A percentile compares a stretch with the other conserved stretches of the same genome.
These are phyloP conservation scores for Picea glauca DNA, from an alignment of 75 land plant species.

Conservation along the genomic window DNA sequence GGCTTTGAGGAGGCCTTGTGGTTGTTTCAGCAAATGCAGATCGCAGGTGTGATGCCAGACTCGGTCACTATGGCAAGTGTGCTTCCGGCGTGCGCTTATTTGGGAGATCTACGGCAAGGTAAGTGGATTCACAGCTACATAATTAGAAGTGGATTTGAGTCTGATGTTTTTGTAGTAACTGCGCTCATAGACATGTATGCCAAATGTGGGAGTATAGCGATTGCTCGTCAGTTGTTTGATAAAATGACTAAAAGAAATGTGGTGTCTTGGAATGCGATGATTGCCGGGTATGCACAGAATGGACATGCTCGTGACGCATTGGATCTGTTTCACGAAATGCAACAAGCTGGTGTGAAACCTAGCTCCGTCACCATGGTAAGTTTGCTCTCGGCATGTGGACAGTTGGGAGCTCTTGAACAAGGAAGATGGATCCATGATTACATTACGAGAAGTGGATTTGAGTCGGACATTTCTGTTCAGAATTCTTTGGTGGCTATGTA, in stretches of 20 bases:
- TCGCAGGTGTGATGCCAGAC: constrained; percentile 23
- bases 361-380: constrained; percentile 21
- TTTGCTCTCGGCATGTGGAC: constrained; percentile 17
- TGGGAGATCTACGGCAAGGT: constrained; percentile 32
- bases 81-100: constrained; percentile 52
- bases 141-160: constrained; percentile 27
- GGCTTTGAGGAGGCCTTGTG: constrained; percentile 32
- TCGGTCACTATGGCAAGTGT: constrained; percentile 46
- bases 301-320: constrained; percentile 22
- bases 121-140: constrained; percentile 46
- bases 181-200: constrained; percentile 40
- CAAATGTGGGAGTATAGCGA: constrained; percentile 22
- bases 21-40: constrained; percentile 42
- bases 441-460: neutral
- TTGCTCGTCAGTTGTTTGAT: constrained; percentile 19
- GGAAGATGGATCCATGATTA: constrained; percentile 4
- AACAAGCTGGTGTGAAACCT: constrained; percentile 19
- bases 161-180: constrained; percentile 17
- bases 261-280: constrained; percentile 36
- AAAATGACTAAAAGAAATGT: constrained; percentile 21
- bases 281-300: constrained; percentile 22
- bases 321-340: constrained; percentile 25
- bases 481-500: constrained; percentile 11
- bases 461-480: neutral
- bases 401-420: neutral